phyloP scores from a whole-genome alignment of 495 filamentous ascomycete genomes.

The Tuber magnatum region DNA sequence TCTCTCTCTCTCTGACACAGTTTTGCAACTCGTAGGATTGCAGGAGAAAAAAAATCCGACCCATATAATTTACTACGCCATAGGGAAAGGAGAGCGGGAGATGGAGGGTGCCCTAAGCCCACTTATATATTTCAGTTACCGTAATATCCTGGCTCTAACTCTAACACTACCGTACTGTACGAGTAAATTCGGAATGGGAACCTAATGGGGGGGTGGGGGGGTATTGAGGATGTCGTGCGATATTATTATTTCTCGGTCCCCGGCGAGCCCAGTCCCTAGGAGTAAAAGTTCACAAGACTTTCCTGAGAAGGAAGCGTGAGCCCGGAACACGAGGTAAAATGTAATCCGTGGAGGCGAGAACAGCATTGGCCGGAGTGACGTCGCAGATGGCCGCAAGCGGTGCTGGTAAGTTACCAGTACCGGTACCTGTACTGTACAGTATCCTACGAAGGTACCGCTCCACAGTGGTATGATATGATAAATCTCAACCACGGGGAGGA shows the following conservation, averaged over 20 bases:
- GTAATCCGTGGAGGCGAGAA: slow-evolving; percentile 13
- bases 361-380: slow-evolving; percentile 24
- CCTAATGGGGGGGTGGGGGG: neutral
- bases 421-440: neutral
- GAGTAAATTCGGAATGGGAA: neutral
- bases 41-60: neutral
- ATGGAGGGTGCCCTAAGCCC: neutral
- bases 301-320: slow-evolving; percentile 29
- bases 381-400: slow-evolving; percentile 24
- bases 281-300: slow-evolving; percentile 1
- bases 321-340: slow-evolving; percentile 24
- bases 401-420: slow-evolving; percentile 2
- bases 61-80: neutral
- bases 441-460: too few species aligned
- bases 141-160: neutral
- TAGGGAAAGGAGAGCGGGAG: neutral
- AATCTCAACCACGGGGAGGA: neutral
- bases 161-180: neutral
- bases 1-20: neutral
- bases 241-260: slow-evolving; percentile 3
- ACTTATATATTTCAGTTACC: neutral
- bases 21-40: neutral
- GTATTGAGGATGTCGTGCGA: neutral
- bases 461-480: too few species aligned
- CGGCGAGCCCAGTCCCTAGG: neutral